Conservation (phyloP, 2,329 filamentous ascomycete genomes). For the Aspergillus fructus region DNA sequence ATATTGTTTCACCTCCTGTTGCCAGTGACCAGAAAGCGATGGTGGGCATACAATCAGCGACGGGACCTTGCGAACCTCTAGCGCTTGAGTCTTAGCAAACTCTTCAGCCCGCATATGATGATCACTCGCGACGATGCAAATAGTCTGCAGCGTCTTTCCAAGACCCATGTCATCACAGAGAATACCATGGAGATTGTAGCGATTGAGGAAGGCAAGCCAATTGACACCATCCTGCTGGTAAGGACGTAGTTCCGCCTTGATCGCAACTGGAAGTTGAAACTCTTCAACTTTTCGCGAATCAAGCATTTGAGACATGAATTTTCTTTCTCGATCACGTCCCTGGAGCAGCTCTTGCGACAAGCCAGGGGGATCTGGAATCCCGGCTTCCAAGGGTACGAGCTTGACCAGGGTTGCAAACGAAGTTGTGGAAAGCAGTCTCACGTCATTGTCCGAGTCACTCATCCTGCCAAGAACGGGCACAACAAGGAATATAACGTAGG, state of each 20-base stretch:
- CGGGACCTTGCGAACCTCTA: conserved; percentile 76
- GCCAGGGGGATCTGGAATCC: conserved; percentile 93
- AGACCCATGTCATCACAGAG: conserved; percentile 99
- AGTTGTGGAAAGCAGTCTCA: conserved; percentile 90
- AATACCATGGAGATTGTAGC: conserved; percentile 95
- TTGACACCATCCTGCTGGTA: conserved; percentile 99
- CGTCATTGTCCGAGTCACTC: conserved; percentile 97
- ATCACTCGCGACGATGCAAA: conserved; percentile 97
- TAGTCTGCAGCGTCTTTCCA: conserved; percentile 93
- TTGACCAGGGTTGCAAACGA: conserved; percentile 97
- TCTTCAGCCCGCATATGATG: conserved; percentile 92
- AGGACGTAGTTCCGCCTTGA: conserved; percentile 92
- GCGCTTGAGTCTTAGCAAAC: conserved; percentile 75
- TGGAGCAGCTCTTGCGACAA: conserved; percentile 84
- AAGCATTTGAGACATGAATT: conserved; percentile 94
- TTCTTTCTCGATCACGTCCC: conserved; percentile 88
- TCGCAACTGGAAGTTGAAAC: conserved; percentile 90
- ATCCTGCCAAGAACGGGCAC: conserved; percentile 95
- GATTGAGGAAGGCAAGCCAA: conserved; percentile 97
- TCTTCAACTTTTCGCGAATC: conserved; percentile 96
- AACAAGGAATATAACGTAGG: conserved; percentile 98
- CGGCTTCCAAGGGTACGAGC: conserved; percentile 91
- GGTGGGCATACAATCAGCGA: conserved; percentile 96
- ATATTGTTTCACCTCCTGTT: conserved; percentile 94
- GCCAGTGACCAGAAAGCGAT: conserved; percentile 96